Conservation (phyloP, 2,329 filamentous ascomycete genomes). For the Teratosphaeria viscida region DNA sequence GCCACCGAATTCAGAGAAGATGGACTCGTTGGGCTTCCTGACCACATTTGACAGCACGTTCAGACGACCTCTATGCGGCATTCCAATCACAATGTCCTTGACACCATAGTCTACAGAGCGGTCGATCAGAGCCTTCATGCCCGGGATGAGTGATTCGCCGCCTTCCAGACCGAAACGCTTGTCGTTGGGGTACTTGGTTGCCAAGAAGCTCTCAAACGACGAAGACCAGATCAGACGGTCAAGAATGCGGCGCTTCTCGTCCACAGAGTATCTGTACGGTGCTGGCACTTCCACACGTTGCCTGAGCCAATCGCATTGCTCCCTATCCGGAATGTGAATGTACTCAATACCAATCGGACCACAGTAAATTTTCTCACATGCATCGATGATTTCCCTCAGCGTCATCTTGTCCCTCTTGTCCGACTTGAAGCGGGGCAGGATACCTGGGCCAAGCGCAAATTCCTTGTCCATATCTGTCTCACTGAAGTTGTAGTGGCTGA, state of each 20-base stretch:
- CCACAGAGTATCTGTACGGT: conserved; percentile 94
- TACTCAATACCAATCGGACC: conserved; percentile 97
- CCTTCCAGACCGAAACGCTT: conserved; percentile 98
- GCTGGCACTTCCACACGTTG: conserved; percentile 88
- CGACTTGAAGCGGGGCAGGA: conserved; percentile 84
- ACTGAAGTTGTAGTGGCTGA: conserved; percentile 90
- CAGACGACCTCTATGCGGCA: conserved; percentile 96
- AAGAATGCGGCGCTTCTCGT: conserved; percentile 95
- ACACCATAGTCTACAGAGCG: conserved; percentile 96
- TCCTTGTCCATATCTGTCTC: conserved; percentile 90
- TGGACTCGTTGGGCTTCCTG: conserved; percentile 97
- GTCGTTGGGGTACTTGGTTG: conserved; percentile 98
- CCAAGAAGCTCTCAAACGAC: conserved; percentile 89
- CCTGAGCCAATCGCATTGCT: conserved; percentile 96
- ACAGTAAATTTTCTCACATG: conserved; percentile 93
- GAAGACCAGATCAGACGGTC: conserved; percentile 98
- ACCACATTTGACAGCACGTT: conserved; percentile 98
- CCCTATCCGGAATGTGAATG: conserved; percentile 95
- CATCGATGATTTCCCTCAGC: conserved; percentile 80
- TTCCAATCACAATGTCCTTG: conserved; percentile 98
- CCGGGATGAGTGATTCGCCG: conserved; percentile 90
- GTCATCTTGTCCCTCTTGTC: conserved; percentile 92
- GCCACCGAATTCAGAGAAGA: conserved; percentile 96
- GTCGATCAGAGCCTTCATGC: conserved; percentile 98
- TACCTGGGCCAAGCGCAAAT: conserved; percentile 85